A percentile compares a stretch with the other conserved stretches of the same genome.
Conservation (phyloP, 208 protist species). For the Leishmania martiniquensis region DNA sequence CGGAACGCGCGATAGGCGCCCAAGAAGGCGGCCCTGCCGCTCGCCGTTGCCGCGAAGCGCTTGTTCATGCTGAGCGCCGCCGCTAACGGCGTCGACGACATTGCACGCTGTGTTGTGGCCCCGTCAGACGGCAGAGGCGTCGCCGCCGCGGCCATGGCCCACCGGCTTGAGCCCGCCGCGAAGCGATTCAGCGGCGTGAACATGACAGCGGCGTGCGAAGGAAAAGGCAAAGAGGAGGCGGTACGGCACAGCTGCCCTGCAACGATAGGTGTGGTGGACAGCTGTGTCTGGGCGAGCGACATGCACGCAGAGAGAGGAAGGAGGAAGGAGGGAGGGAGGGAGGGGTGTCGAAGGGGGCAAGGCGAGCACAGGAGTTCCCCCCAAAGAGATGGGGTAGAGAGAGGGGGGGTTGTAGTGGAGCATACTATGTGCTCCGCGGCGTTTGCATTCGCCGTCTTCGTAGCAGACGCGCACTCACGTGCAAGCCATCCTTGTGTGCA, state of each 20-base stretch:
- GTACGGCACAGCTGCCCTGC: neutral
- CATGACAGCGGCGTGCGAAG: neutral
- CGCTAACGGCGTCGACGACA: neutral
- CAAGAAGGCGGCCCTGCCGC: neutral
- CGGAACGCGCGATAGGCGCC: constrained; percentile 20
- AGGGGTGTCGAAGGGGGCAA: neutral
- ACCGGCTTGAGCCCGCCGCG: neutral
- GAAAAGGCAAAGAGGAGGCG: neutral
- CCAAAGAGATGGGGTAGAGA: neutral
- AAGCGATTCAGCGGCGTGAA: neutral
- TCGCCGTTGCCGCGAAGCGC: constrained; percentile 1
- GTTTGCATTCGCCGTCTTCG: neutral
- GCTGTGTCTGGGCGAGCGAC: neutral
- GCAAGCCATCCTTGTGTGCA: neutral
- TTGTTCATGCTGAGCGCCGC: neutral
- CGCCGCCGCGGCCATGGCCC: neutral
- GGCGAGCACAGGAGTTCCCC: too few relatives aligned
- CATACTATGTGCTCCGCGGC: too few relatives aligned
- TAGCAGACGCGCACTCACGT: neutral
- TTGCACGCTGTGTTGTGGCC: neutral
- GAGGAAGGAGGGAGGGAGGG: neutral
- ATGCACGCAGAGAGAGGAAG: neutral
- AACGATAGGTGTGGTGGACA: neutral
- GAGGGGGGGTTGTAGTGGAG: too few relatives aligned
- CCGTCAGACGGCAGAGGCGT: neutral